Conservation (phyloP, 106 monocot species). For the Dendrobium huoshanense region DNA sequence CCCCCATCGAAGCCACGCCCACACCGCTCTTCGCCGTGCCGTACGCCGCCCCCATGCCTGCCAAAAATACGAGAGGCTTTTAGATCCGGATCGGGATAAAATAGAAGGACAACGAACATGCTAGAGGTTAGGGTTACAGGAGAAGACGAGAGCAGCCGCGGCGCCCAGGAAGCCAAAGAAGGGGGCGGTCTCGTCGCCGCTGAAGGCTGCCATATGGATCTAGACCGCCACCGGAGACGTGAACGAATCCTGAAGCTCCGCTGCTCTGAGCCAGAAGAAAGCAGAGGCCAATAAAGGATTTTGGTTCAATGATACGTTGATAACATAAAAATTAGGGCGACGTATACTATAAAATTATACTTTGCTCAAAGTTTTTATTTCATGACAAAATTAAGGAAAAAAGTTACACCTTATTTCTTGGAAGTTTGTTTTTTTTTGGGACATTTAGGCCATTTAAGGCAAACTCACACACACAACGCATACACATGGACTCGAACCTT, state of each 20-base stretch:
- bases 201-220: constrained; percentile 20
- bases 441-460: no score
- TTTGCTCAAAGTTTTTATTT: no score
- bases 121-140: constrained; percentile 15
- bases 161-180: constrained; percentile 60
- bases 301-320: no score
- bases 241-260: neutral
- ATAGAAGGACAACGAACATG: neutral
- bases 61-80: neutral
- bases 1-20: constrained; percentile 36
- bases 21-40: constrained; percentile 38
- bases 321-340: no score
- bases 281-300: no score
- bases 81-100: neutral
- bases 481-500: no score
- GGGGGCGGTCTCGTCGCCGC: constrained; percentile 55
- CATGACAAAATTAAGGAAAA: no score
- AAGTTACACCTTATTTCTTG: no score
- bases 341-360: no score
- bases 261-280: neutral
- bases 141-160: constrained; percentile 57
- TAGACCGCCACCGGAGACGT: neutral
- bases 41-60: constrained; percentile 41
- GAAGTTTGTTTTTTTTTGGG: no score
- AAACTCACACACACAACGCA: no score